These are phyloP conservation scores for Zygoascus hellenicus DNA, from an alignment of 1,139 yeast genomes.

Conservation along the genomic window DNA sequence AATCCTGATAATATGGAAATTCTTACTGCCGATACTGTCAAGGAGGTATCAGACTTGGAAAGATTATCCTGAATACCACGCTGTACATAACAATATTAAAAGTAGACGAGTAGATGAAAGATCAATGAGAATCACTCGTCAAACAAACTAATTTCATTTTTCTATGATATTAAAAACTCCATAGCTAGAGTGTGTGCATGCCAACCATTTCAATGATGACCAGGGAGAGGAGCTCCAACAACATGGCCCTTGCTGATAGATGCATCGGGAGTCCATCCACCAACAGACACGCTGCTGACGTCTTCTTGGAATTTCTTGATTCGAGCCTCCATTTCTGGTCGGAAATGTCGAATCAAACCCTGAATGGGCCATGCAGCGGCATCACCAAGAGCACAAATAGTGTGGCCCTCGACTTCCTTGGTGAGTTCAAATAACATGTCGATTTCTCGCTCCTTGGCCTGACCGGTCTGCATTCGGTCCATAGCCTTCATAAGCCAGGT, in stretches of 20 bases:
- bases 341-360: slow-evolving; percentile 75
- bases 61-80: not conserved
- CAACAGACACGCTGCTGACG: slow-evolving; percentile 47
- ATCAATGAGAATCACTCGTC: too few species aligned
- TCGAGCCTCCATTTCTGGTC: slow-evolving; percentile 74
- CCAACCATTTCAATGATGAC: slow-evolving; percentile 19
- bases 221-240: slow-evolving; percentile 48
- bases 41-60: slow-evolving; percentile 79
- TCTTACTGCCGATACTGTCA: slow-evolving; percentile 74
- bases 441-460: slow-evolving; percentile 72
- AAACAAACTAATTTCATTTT: too few species aligned
- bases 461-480: slow-evolving; percentile 74
- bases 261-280: slow-evolving; percentile 74
- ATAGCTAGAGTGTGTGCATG: too few species aligned
- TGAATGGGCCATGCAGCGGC: slow-evolving; percentile 94
- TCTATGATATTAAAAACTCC: slow-evolving; percentile 1
- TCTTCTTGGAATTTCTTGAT: slow-evolving; percentile 47
- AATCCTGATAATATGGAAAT: slow-evolving; percentile 55
- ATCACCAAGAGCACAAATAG: slow-evolving; percentile 86
- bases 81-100: not conserved
- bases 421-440: slow-evolving; percentile 78
- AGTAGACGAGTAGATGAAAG: too few species aligned
- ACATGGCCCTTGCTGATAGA: slow-evolving; percentile 59
- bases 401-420: slow-evolving; percentile 83
- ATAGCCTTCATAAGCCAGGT: slow-evolving; percentile 78